Evolutionary conservation across 1,284 basidiomycete species (phyloP).

Genomic region (Sutorius eximius): DNA sequence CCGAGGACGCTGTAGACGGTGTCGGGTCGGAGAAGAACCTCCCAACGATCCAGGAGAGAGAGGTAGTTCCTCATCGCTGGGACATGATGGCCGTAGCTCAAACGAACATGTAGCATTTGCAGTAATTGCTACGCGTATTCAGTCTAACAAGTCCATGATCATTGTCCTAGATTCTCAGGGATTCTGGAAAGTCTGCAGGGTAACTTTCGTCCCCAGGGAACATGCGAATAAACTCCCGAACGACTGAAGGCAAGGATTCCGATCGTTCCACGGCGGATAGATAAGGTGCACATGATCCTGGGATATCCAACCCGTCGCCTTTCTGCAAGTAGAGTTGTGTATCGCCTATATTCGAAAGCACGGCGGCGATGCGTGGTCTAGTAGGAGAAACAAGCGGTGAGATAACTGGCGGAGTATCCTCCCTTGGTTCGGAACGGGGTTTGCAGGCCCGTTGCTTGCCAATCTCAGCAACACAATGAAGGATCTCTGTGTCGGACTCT

Average conservation of each 20-base stretch:
- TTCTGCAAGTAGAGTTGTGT: slow-evolving; percentile 7
- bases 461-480: slow-evolving; percentile 29
- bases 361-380: slow-evolving; percentile 13
- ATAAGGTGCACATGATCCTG: background rate
- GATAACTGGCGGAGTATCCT: slow-evolving; percentile 11
- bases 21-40: slow-evolving; percentile 20
- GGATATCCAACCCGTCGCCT: slow-evolving; percentile 1
- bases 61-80: slow-evolving; percentile 8
- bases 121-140: background rate
- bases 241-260: slow-evolving; percentile 32
- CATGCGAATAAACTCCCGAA: slow-evolving; percentile 41
- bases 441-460: slow-evolving; percentile 6
- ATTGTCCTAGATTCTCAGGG: slow-evolving; percentile 37
- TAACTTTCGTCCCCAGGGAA: slow-evolving; percentile 45
- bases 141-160: background rate
- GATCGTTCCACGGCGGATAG: background rate
- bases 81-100: slow-evolving; percentile 1
- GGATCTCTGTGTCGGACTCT: slow-evolving; percentile 35
- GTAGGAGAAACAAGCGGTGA: slow-evolving; percentile 31
- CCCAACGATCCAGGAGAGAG: slow-evolving; percentile 17
- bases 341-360: background rate
- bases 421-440: background rate
- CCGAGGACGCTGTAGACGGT: slow-evolving; percentile 18
- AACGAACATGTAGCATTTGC: background rate
- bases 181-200: slow-evolving; percentile 47